Conservation (phyloP, 305 asterid genomes). For the Lippia alba region DNA sequence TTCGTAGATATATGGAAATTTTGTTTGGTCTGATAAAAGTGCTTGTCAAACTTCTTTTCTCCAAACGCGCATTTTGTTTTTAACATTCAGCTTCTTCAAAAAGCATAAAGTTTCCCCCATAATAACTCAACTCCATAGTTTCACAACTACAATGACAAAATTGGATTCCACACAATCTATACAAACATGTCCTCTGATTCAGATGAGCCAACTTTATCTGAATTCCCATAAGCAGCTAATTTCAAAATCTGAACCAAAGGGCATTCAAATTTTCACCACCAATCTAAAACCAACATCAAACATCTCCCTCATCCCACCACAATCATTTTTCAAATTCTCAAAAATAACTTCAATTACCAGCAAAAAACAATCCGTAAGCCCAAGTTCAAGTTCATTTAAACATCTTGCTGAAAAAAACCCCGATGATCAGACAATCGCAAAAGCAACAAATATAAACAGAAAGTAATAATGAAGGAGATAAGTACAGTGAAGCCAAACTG, state of each 20-base stretch:
- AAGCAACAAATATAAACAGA: neutral
- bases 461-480: neutral
- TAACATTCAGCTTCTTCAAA: no score
- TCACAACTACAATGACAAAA: no score
- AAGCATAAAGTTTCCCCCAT: no score
- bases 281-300: slow-evolving; percentile 8
- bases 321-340: slow-evolving; percentile 24
- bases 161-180: neutral
- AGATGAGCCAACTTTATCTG: neutral
- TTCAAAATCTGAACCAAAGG: neutral
- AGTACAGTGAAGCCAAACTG: slow-evolving; percentile 97
- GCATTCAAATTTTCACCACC: neutral
- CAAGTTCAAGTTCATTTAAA: neutral
- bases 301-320: slow-evolving; percentile 11
- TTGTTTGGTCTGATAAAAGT: no score
- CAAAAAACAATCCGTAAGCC: slow-evolving; percentile 20
- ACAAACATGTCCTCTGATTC: slow-evolving; percentile 1
- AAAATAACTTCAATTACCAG: slow-evolving; percentile 13
- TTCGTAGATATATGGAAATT: no score
- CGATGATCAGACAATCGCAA: slow-evolving; percentile 9
- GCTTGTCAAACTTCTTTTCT: no score
- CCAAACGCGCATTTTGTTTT: no score
- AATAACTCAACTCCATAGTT: neutral
- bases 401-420: neutral
- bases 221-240: slow-evolving; percentile 9